phyloP scores from a whole-genome alignment of 306 rosid species.

The Acacia acuminata region DNA sequence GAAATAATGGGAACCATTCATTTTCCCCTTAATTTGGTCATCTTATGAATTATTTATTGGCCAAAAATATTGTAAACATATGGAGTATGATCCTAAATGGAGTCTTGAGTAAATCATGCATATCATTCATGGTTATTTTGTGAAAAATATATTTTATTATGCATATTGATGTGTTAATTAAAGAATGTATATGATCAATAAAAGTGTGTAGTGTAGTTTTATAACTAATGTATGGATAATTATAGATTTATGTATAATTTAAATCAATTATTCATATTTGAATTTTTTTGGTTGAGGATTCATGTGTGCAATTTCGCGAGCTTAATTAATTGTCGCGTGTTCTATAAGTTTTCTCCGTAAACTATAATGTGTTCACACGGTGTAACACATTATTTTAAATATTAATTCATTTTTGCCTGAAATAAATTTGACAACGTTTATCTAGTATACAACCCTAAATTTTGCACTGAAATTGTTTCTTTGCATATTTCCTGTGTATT shows the following conservation, averaged over 20 bases:
- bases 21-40: not conserved
- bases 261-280: not conserved
- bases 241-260: not conserved
- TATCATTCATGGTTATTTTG: not conserved
- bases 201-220: not conserved
- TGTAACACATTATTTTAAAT: not conserved
- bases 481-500: not conserved
- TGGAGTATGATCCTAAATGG: not conserved
- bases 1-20: not conserved
- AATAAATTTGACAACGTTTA: not conserved
- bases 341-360: not conserved
- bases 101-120: not conserved
- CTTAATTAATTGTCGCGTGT: not conserved
- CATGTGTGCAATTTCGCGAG: not conserved
- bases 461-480: not conserved
- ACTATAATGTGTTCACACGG: not conserved
- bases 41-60: not conserved
- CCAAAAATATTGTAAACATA: not conserved
- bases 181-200: not conserved
- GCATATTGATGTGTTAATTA: not conserved
- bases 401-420: not conserved
- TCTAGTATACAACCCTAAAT: not conserved
- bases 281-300: not conserved
- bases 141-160: not conserved
- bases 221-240: not conserved